Base-by-base conservation (phyloP, 2,329 filamentous ascomycete species). In the Lecanicillium sp. region DNA sequence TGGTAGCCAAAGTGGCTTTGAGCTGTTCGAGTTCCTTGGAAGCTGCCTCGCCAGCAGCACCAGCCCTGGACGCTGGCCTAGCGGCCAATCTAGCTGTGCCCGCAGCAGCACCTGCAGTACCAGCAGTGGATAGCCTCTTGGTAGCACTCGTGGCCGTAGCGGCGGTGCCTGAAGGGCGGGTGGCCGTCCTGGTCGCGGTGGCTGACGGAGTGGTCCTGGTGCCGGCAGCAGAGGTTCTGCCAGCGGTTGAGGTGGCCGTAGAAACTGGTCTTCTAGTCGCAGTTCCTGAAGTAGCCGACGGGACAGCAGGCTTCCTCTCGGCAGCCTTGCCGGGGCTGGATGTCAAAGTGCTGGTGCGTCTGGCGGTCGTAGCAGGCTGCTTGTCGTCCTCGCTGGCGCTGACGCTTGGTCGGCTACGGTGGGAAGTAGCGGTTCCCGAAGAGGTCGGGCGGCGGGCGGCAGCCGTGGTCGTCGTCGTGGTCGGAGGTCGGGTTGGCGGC, bases 1-100 rank as follows among this genome's bases (percentile, higher is more conserved):
- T 77, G 22, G 74, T 67, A 4, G 66, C 63, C 17, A 82, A 62
- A 57, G 79, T 79, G 7, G 64, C 56, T 61, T 77, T 81, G 31
- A 82, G 64, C 33, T 76, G 70, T 36, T 81, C 77, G 4, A 75
- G 60, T 49, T 77, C 75, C 58, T 76, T 79, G 15, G 68, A 54
- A 7, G 59, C 47, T 6, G 22, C 22, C 10, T 67, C 63, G 13
- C 64, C 55, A 17, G 66, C 62, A 25, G 64, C 56, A 30, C 61
- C 59, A 14, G 60, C 56, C 9, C 53, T 54, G 13, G 64, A 50
- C n/a, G 64, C 41, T 5, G 61, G 55, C 46, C 72, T 68, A 37
- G 64, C 40, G 3, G 62, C 45, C 4, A 65, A 53, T 25, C 63
- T 57, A 18, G 60, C 40, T 14, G 61, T 51, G 10, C 60, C 38